Evolutionary conservation across 345 rosid genomes (phyloP).

Genomic region (Populus nigra): DNA sequence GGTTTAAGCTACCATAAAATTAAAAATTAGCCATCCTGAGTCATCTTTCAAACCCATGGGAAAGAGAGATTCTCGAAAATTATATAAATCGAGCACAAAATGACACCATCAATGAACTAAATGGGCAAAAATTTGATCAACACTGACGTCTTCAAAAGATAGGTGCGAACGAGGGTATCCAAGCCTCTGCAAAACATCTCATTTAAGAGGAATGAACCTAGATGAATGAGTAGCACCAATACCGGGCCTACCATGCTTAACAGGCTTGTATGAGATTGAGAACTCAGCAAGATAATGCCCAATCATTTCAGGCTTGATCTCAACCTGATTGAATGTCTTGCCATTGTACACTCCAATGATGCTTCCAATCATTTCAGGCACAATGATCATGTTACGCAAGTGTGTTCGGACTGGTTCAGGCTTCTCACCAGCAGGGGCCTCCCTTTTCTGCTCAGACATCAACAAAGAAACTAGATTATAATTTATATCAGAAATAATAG

Average conservation of each 20-base stretch:
- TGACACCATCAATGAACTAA: background rate
- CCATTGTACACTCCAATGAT: constrained; percentile 91
- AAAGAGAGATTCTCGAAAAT: background rate
- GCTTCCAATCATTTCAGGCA: constrained; percentile 98
- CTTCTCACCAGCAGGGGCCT: constrained; percentile 94
- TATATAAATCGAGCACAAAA: background rate
- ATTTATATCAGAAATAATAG: background rate
- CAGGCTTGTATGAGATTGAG: constrained; percentile 52
- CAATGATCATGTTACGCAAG: constrained; percentile 85
- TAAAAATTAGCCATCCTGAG: background rate
- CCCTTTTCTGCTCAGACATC: constrained; percentile 63
- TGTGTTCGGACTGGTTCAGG: constrained; percentile 94
- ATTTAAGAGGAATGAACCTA: constrained; percentile 94
- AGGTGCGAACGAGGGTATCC: background rate
- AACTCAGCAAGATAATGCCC: constrained; percentile 32
- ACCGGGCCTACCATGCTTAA: constrained; percentile 97
- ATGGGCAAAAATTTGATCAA: constrained; percentile 5
- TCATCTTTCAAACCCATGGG: background rate
- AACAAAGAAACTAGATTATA: background rate
- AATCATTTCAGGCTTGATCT: constrained; percentile 97
- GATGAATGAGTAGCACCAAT: constrained; percentile 98
- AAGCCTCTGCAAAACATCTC: constrained; percentile 23
- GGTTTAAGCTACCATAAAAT: background rate
- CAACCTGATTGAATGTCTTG: constrained; percentile 90
- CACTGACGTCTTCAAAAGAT: background rate